Conservation (phyloP, 31 red algal species). For the Asparagopsis taxiformis region DNA sequence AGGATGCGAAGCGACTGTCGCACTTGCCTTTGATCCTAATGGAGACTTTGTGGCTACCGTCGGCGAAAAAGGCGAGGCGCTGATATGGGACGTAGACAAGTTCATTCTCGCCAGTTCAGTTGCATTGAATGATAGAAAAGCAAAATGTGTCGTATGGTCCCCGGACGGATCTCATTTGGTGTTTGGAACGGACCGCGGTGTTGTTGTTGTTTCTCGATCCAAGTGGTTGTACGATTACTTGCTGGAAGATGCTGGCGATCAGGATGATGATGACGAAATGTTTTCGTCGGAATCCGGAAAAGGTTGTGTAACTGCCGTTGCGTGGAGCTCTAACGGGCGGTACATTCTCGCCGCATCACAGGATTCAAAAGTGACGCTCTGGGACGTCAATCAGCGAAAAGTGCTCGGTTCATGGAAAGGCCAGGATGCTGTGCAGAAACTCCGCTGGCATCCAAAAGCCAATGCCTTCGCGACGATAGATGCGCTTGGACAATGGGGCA, state of each 20-base stretch:
- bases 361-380: conserved; percentile 28
- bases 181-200: conserved; percentile 59
- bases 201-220: conserved; percentile 39
- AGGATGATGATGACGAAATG: conserved; percentile 49
- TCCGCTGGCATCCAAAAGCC: conserved; percentile 58
- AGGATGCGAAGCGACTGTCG: conserved; percentile 47
- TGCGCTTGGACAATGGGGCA: conserved; percentile 69
- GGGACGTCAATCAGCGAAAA: conserved; percentile 50
- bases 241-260: conserved; percentile 56
- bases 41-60: conserved; percentile 74
- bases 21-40: conserved; percentile 64
- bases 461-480: conserved; percentile 64
- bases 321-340: conserved; percentile 55
- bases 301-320: conserved; percentile 30
- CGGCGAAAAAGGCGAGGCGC: conserved; percentile 44
- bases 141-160: conserved; percentile 56
- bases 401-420: conserved; percentile 60
- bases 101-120: conserved; percentile 18
- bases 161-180: conserved; percentile 51
- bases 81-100: conserved; percentile 73
- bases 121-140: conserved; percentile 42
- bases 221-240: conserved; percentile 29
- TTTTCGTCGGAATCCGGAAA: conserved; percentile 3
- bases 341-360: conserved; percentile 54
- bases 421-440: conserved; percentile 32